These are phyloP conservation scores for Botrytis aclada DNA, from an alignment of 2,329 filamentous ascomycete genomes.

Conservation along the genomic window DNA sequence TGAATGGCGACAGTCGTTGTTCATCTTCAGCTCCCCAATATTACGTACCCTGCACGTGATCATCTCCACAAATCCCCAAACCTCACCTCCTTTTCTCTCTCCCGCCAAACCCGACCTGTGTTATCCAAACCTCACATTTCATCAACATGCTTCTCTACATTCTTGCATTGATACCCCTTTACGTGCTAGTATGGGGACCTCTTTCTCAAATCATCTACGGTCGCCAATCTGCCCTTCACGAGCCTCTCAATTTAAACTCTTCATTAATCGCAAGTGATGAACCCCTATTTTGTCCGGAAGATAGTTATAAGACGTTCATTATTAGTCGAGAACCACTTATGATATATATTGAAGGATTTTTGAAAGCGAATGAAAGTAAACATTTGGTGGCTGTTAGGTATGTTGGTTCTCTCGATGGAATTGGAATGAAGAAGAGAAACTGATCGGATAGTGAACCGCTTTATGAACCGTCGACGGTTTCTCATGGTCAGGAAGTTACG, in stretches of 20 bases:
- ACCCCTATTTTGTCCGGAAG: constrained; percentile 30
- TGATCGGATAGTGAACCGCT: constrained; percentile 42
- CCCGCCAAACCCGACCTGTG: not conserved
- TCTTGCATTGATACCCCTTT: constrained; percentile 33
- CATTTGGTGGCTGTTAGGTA: constrained; percentile 54
- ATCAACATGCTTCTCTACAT: constrained; percentile 34
- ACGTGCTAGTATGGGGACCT: constrained; percentile 34
- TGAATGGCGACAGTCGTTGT: not conserved
- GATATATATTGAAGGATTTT: constrained; percentile 56
- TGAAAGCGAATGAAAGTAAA: constrained; percentile 47
- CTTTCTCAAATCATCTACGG: constrained; percentile 29
- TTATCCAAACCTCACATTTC: not conserved
- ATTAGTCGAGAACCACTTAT: constrained; percentile 53
- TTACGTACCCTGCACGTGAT: not conserved
- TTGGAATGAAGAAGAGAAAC: not conserved
- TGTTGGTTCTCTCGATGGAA: constrained; percentile 4
- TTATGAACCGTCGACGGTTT: constrained; percentile 54
- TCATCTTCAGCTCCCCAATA: not conserved
- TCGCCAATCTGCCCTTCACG: constrained; percentile 12
- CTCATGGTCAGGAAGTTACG: constrained; percentile 46
- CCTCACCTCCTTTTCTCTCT: constrained; percentile 8
- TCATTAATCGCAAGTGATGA: constrained; percentile 36
- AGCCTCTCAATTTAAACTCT: constrained; percentile 27
- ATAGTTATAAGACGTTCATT: constrained; percentile 44
- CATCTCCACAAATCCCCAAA: not conserved